Evolutionary conservation across 1,139 yeast species (phyloP), one percentile per base, ranked within the genome.

Genomic region (Kurtzmaniella quercitrusa): DNA sequence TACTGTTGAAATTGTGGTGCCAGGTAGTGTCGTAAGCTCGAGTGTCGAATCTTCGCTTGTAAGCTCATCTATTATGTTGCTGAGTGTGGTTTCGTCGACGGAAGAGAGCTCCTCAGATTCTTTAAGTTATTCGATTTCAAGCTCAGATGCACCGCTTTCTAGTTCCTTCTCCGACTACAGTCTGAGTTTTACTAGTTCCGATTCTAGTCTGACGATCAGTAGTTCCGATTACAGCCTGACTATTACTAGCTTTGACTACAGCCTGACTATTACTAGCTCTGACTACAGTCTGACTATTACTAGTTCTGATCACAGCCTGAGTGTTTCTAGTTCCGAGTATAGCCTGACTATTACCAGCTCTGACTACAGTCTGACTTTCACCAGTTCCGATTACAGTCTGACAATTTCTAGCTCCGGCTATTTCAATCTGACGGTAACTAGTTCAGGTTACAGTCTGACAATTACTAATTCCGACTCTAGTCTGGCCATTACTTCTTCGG

Each of bases 1-100:
- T n/a, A 56, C 58, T 1, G 51, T 50, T 11, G 42, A 48, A 38
- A 47, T 50, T 17, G 51, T 51, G 10, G 49, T 47, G 21, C 57
- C 60, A 7, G 31, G 12, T 27, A 10, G 14, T 4, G 10, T n/a
- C 4, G 14, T n/a, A 7, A 27, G 23, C 23, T 21, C 23, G 23
- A 21, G 23, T 8, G 4, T 5, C 23, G 23, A 21, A 8, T 21
- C 23, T 5, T 21, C 23, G 8, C 23, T 21, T 21, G 23, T 5
- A 21, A 21, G 23, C 23, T 21, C 23, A 21, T 5, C 23, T 5
- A 21, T 21, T 21, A 4, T 8, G 4, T 8, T 21, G 23, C 23
- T 21, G 23, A 21, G 23, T 21, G 8, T 8, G 8, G 8, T 21
- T 21, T 21, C 23, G 4, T 21, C 23, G 23, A 21, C 23, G 4